phyloP scores from a whole-genome alignment of 495 filamentous ascomycete species.

The Neurospora sp. region DNA sequence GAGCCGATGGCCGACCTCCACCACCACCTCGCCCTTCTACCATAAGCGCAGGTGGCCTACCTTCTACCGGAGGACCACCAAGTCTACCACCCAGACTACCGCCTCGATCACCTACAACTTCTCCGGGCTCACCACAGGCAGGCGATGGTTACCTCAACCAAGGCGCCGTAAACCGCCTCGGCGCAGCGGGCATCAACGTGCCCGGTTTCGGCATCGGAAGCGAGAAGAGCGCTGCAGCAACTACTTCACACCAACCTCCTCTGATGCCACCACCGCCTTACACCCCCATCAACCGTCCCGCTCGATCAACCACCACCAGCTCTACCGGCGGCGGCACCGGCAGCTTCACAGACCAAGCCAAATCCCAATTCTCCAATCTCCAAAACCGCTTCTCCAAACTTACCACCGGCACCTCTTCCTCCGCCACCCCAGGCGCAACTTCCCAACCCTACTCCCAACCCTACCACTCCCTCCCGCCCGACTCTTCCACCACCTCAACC shows the following conservation, averaged over 20 bases:
- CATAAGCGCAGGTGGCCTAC: conserved; percentile 4
- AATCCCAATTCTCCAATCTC: conserved; percentile 43
- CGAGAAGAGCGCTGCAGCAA: conserved; percentile 9
- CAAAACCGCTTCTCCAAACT: conserved; percentile 58
- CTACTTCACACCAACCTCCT: background rate
- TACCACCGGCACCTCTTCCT: conserved; percentile 7
- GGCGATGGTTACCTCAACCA: conserved; percentile 48
- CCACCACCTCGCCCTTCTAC: conserved; percentile 9
- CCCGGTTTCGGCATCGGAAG: conserved; percentile 66
- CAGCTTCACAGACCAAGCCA: background rate
- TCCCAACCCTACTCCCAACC: background rate
- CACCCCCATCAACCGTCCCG: conserved; percentile 7
- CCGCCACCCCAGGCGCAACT: background rate
- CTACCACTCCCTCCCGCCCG: background rate
- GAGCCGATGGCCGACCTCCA: conserved; percentile 27
- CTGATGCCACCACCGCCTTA: conserved; percentile 1
- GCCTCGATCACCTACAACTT: conserved; percentile 31
- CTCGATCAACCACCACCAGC: conserved; percentile 3
- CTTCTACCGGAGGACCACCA: conserved; percentile 36
- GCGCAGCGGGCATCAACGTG: conserved; percentile 70
- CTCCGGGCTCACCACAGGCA: conserved; percentile 34
- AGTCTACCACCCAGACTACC: conserved; percentile 58
- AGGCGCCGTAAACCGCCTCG: conserved; percentile 54
- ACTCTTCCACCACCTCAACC: background rate
- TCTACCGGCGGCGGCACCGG: background rate